A percentile compares a stretch with the other conserved stretches of the same genome.
These are phyloP conservation scores for Cryptococcus amylolentus DNA, from an alignment of 1,284 basidiomycete species.

Conservation along the genomic window DNA sequence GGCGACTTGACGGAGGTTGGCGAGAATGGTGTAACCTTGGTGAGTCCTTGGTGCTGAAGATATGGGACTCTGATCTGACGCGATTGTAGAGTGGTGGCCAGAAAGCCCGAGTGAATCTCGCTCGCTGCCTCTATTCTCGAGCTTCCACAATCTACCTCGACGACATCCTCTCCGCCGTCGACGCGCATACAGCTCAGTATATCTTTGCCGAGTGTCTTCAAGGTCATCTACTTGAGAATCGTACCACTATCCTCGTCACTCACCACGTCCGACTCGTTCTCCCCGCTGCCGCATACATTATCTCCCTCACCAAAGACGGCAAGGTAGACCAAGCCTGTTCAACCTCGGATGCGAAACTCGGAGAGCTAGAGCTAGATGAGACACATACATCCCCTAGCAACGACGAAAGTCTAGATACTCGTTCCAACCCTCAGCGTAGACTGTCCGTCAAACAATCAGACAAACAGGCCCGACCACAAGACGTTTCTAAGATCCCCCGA, in stretches of 20 bases:
- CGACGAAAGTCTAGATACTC: neutral
- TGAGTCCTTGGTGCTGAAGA: constrained; percentile 8
- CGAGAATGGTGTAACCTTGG: constrained; percentile 69
- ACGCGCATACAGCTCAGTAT: constrained; percentile 47
- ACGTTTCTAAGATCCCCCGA: constrained; percentile 1
- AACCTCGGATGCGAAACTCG: constrained; percentile 7
- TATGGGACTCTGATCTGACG: neutral
- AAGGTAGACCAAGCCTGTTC: constrained; percentile 34
- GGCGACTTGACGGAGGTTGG: constrained; percentile 69
- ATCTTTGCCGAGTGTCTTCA: constrained; percentile 43
- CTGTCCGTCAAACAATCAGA: neutral
- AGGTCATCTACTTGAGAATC: constrained; percentile 57
- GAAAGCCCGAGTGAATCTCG: constrained; percentile 73
- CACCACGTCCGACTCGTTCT: constrained; percentile 61
- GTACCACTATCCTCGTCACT: constrained; percentile 72
- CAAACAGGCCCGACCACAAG: neutral
- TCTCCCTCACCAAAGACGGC: constrained; percentile 64
- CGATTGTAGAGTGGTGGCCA: constrained; percentile 43
- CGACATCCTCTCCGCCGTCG: constrained; percentile 48
- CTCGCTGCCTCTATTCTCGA: constrained; percentile 71
- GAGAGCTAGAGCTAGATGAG: neutral
- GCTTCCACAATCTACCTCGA: constrained; percentile 61
- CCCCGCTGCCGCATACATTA: constrained; percentile 36
- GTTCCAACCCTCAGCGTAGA: neutral
- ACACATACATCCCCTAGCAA: neutral